Percentiles rank a stretch among this genome's conserved stretches.
phyloP scores from a whole-genome alignment of 306 rosid species.

The Cyamopsis tetragonoloba region DNA sequence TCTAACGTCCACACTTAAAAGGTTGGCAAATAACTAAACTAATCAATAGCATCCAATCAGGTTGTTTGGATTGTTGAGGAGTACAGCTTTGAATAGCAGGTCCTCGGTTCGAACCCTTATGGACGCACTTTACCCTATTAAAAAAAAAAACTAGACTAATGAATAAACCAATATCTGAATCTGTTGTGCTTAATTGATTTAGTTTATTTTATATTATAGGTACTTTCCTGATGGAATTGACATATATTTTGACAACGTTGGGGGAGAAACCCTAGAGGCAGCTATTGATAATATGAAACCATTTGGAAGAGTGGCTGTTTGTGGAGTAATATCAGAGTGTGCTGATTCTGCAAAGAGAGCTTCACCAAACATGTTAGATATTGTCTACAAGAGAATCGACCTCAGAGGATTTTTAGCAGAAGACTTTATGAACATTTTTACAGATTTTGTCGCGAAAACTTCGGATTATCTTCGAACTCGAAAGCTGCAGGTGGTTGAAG shows the following conservation, averaged over 20 bases:
- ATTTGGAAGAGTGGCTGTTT: constrained; percentile 61
- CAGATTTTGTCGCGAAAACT: constrained; percentile 43
- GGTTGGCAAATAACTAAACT: constrained; percentile 36
- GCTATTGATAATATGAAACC: constrained; percentile 57
- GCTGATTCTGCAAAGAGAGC: constrained; percentile 36
- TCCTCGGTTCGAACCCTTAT: too few species aligned
- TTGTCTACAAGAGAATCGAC: constrained; percentile 60
- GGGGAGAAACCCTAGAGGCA: constrained; percentile 68
- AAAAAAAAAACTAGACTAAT: background rate
- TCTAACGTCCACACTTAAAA: constrained; percentile 52
- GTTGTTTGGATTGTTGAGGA: too few species aligned
- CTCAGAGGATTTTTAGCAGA: constrained; percentile 52
- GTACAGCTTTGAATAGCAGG: background rate
- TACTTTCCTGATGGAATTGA: constrained; percentile 75
- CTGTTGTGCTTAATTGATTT: background rate
- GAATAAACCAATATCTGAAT: too few species aligned
- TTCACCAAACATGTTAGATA: constrained; percentile 47
- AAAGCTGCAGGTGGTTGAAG: constrained; percentile 44
- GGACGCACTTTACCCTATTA: too few species aligned
- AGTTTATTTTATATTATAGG: constrained; percentile 25
- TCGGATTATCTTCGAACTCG: constrained; percentile 41
- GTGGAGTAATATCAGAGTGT: constrained; percentile 69
- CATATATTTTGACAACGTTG: constrained; percentile 81
- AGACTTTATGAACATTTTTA: constrained; percentile 37
- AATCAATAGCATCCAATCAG: background rate